Conservation (phyloP, 495 filamentous ascomycete genomes). For the Collariella sp. region DNA sequence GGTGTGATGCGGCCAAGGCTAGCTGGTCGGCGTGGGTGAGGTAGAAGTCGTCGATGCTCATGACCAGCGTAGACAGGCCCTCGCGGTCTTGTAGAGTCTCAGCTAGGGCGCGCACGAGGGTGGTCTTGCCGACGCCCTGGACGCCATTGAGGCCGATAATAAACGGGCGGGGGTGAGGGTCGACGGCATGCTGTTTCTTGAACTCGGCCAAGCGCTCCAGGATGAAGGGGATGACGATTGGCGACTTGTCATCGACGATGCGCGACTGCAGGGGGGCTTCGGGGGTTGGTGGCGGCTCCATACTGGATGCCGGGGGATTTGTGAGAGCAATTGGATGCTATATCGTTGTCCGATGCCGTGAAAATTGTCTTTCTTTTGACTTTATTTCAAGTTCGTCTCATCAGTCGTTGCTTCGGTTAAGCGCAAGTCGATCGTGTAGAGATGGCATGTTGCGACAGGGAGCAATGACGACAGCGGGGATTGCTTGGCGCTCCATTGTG, state of each 20-base stretch:
- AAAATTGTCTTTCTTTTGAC: too few species aligned
- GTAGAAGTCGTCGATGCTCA: constrained; percentile 91
- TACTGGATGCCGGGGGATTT: too few species aligned
- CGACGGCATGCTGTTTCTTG: constrained; percentile 22
- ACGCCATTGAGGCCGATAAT: constrained; percentile 58
- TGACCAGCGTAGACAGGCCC: constrained; percentile 60
- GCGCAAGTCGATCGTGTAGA: too few species aligned
- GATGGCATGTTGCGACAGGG: background rate
- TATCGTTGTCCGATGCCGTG: background rate
- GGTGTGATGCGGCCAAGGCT: constrained; percentile 54
- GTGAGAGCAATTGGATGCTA: background rate
- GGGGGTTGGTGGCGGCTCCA: constrained; percentile 8
- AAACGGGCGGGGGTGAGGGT: constrained; percentile 37
- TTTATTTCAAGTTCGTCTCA: too few species aligned
- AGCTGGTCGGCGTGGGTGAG: constrained; percentile 63
- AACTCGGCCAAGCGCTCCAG: constrained; percentile 54
- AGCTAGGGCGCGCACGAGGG: constrained; percentile 64
- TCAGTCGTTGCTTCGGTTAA: background rate
- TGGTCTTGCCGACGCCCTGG: constrained; percentile 88
- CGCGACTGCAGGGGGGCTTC: constrained; percentile 24
- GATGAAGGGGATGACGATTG: constrained; percentile 78
- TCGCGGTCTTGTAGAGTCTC: constrained; percentile 57
- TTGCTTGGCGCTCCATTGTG: background rate
- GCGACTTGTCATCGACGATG: constrained; percentile 76
- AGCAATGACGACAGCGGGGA: constrained; percentile 1